Evolutionary conservation across 2,329 filamentous ascomycete genomes (phyloP), one percentile per base, ranked within the genome.

Genomic region (Claviceps humidiphila): DNA sequence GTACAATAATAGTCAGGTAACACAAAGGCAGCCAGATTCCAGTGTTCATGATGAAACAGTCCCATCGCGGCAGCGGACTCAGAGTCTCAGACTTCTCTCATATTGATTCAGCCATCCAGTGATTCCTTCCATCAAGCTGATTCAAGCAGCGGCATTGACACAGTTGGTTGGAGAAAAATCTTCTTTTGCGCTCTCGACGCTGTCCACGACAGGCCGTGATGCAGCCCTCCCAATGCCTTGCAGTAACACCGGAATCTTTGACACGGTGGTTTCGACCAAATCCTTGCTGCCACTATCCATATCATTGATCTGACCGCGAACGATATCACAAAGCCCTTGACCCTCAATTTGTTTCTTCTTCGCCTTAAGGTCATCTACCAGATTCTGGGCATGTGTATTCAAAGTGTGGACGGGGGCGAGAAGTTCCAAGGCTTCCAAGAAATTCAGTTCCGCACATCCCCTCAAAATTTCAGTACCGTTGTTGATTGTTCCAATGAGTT

Each of bases 401-500:
- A 56, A 49, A 4, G 37, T 41, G 3, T 26, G 3, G 20, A 54
- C 47, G 1, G 55, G 47, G 7, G 5, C 5, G 30, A 51, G 9
- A 9, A 56, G 42, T 26, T 40, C 7, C 3, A 50, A 4, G 8
- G 49, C n/a, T 4, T 56, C 54, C 13, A 11, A 1, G 4, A 54
- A 14, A 1, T 17, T 26, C 8, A 56, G n/a, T 4, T 7, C 1
- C 13, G 45, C 5, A 20, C 51, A 48, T 13, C 5, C 20, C 4
- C 44, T 6, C 6, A 54, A 47, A 1, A 13, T 26, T 5, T 14
- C 9, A 8, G n/a, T 26, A 20, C 52, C 50, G 14, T 39, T 11
- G 6, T 52, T 42, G 34, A 55, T 50, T 9, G 30, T 48, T 2
- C 22, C 24, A 17, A 49, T 49, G 17, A 55, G 52, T 13, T 30